Evolutionary conservation across 768 basidiomycete genomes (phyloP).

Genomic region (Tylopilus balloui): DNA sequence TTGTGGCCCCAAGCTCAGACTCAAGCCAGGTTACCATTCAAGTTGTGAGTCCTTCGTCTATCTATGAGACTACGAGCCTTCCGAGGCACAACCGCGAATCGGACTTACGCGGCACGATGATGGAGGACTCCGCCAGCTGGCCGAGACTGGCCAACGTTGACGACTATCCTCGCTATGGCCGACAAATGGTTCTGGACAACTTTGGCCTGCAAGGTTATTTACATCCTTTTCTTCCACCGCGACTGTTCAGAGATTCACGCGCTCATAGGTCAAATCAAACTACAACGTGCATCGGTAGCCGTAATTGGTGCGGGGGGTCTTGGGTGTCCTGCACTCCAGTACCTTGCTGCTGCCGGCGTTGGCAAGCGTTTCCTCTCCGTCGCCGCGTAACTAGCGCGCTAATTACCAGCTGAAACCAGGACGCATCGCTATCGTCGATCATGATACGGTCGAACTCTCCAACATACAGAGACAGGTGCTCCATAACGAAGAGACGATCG

Average conservation of each 20-base stretch:
- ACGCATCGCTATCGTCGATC: slow-evolving; percentile 80
- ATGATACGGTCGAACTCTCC: slow-evolving; percentile 81
- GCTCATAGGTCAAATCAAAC: slow-evolving; percentile 71
- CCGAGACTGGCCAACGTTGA: slow-evolving; percentile 39
- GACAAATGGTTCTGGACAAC: slow-evolving; percentile 92
- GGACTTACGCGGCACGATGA: background rate
- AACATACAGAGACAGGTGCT: slow-evolving; percentile 94
- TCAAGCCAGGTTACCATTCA: too few species aligned
- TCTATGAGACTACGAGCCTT: background rate
- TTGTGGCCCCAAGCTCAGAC: background rate
- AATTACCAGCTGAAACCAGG: slow-evolving; percentile 44
- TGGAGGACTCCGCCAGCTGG: slow-evolving; percentile 7
- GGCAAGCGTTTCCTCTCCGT: slow-evolving; percentile 46
- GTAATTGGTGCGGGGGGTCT: slow-evolving; percentile 95
- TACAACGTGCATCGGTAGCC: slow-evolving; percentile 69
- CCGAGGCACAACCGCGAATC: too few species aligned
- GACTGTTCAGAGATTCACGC: slow-evolving; percentile 1
- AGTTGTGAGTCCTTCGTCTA: too few species aligned
- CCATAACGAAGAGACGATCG: slow-evolving; percentile 68
- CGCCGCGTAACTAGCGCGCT: background rate
- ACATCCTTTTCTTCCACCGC: background rate
- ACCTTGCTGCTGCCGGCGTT: slow-evolving; percentile 87
- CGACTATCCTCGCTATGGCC: slow-evolving; percentile 88
- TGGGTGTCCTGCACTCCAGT: slow-evolving; percentile 93
- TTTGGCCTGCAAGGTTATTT: slow-evolving; percentile 76